phyloP scores from a whole-genome alignment of 257 asterid species.

The Capsicum baccatum region DNA sequence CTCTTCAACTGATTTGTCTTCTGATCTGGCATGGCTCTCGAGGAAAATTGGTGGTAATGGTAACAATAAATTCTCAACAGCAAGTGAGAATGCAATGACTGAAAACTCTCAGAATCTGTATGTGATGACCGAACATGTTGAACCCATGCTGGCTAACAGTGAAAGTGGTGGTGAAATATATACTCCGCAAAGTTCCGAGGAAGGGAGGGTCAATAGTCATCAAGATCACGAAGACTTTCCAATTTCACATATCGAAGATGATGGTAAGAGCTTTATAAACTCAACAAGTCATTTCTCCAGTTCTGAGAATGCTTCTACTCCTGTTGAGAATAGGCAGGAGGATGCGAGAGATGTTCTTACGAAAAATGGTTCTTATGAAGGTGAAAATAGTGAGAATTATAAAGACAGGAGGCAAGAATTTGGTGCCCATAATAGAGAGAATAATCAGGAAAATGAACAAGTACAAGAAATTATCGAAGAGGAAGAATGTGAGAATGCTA shows the following conservation, averaged over 20 bases:
- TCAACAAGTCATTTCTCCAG: constrained; percentile 32
- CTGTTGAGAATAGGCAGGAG: constrained; percentile 28
- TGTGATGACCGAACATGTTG: constrained; percentile 30
- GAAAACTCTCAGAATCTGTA: constrained; percentile 34
- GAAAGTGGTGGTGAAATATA: constrained; percentile 31
- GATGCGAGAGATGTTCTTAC: constrained; percentile 34
- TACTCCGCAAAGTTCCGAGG: constrained; percentile 31
- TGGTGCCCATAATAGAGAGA: constrained; percentile 27
- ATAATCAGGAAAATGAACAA: constrained; percentile 37
- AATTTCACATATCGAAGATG: constrained; percentile 33
- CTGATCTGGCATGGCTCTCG: constrained; percentile 65
- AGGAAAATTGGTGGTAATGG: constrained; percentile 45
- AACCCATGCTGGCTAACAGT: constrained; percentile 31
- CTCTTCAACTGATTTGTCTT: constrained; percentile 58
- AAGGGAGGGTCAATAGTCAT: constrained; percentile 30
- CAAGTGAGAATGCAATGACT: constrained; percentile 35
- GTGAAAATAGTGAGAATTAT: constrained; percentile 29
- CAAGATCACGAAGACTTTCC: constrained; percentile 28
- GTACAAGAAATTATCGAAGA: constrained; percentile 39
- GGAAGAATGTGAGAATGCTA: constrained; percentile 30
- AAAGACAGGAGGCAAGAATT: constrained; percentile 9
- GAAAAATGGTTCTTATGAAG: constrained; percentile 32
- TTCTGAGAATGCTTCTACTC: constrained; percentile 33
- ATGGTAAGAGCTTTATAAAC: constrained; percentile 27
- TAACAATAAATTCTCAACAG: constrained; percentile 37